Percentiles rank a stretch among this genome's conserved stretches.
These are phyloP conservation scores for Rossbeevera mucosa DNA, from an alignment of 768 basidiomycete genomes.

Conservation along the genomic window DNA sequence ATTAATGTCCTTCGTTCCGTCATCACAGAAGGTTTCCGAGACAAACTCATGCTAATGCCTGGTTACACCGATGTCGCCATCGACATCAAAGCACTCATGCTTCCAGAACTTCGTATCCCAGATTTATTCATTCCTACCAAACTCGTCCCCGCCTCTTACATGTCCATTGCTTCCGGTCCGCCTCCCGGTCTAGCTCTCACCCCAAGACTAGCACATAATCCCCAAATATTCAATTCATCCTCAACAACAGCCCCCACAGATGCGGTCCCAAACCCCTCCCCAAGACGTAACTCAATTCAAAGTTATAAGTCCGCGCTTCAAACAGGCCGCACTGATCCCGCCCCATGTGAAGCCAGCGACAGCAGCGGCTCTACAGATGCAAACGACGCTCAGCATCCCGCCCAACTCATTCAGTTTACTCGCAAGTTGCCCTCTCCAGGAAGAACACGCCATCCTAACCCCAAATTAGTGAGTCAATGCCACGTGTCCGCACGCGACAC, in stretches of 20 bases:
- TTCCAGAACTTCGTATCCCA: constrained; percentile 51
- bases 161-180: constrained; percentile 19
- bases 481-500: constrained; percentile 2
- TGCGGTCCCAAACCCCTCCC: constrained; percentile 7
- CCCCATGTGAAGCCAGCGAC: constrained; percentile 41
- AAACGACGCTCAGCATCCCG: constrained; percentile 30
- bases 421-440: constrained; percentile 32
- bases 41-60: constrained; percentile 62
- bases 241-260: constrained; percentile 6
- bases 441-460: constrained; percentile 42
- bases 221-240: constrained; percentile 13
- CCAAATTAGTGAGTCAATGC: constrained; percentile 42
- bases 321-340: constrained; percentile 20
- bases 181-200: constrained; percentile 23
- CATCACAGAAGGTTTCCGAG: constrained; percentile 58
- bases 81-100: constrained; percentile 51
- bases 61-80: constrained; percentile 58
- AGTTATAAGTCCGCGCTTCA: constrained; percentile 43
- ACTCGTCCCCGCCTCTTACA: constrained; percentile 33
- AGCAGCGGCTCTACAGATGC: constrained; percentile 45
- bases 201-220: constrained; percentile 11
- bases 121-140: constrained; percentile 60
- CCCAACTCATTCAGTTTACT: constrained; percentile 25
- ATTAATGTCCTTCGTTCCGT: constrained; percentile 56
- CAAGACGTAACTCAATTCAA: constrained; percentile 25